These are phyloP conservation scores for Globisporangium alternatum DNA, from an alignment of 352 stramenopile species.

Conservation along the genomic window DNA sequence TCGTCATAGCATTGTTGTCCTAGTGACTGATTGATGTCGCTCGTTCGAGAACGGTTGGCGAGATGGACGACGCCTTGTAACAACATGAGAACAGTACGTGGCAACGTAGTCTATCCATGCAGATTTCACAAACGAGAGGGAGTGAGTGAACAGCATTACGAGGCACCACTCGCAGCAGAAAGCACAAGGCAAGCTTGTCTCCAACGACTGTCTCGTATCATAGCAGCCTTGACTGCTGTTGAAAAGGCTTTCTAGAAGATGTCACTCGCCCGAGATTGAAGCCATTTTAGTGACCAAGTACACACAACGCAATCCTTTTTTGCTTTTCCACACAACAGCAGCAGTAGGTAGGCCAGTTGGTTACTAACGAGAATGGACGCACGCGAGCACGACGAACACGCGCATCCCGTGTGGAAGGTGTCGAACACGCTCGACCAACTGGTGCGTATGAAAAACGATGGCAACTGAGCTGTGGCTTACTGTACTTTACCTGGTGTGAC, in stretches of 20 bases:
- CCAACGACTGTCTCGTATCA: no score
- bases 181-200: no score
- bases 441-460: constrained; percentile 19
- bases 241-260: constrained; percentile 1
- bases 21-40: no score
- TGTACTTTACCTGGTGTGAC: background rate
- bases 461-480: background rate
- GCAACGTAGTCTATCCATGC: no score
- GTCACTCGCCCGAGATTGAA: background rate
- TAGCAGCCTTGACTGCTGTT: background rate
- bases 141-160: no score
- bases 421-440: constrained; percentile 44
- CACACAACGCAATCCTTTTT: background rate
- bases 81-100: no score
- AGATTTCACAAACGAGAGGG: no score
- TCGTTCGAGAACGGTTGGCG: no score
- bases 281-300: background rate
- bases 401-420: constrained; percentile 53
- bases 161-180: no score
- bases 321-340: background rate
- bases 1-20: no score
- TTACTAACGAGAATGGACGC: background rate
- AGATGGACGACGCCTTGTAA: no score
- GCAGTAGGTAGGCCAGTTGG: no score
- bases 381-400: background rate